Evolutionary conservation across 129 eudicot genomes (phyloP).

Genomic region (Calendula officinalis): DNA sequence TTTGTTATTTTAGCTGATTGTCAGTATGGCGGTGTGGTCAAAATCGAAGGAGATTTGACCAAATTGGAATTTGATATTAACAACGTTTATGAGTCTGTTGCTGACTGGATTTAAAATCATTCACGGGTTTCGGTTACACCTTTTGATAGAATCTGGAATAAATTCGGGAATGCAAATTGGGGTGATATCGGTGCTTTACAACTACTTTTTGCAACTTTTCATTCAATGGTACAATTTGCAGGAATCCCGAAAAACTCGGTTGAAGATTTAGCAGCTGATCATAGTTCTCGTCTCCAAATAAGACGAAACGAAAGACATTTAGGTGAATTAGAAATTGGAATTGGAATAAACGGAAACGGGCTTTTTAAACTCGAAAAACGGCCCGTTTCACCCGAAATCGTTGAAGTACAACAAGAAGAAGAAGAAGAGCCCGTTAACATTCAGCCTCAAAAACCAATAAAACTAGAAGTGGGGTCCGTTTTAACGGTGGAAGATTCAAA

Average conservation of each 20-base stretch:
- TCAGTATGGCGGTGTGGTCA: conserved; percentile 80
- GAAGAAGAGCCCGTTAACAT: conserved; percentile 37
- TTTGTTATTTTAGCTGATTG: conserved; percentile 72
- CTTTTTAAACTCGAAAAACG: conserved; percentile 60
- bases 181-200: conserved; percentile 91
- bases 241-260: conserved; percentile 73
- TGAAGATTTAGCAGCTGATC: conserved; percentile 98
- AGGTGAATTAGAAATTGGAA: conserved; percentile 56
- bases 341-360: conserved; percentile 64
- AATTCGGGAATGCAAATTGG: conserved; percentile 96
- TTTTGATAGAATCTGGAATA: conserved; percentile 89
- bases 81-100: conserved; percentile 73
- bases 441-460: conserved; percentile 50
- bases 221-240: conserved; percentile 67
- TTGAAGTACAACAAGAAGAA: conserved; percentile 90
- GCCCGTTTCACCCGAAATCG: conserved; percentile 82
- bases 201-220: conserved; percentile 85
- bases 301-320: conserved; percentile 79
- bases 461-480: conserved; percentile 71
- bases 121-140: conserved; percentile 69
- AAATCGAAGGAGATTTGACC: conserved; percentile 88
- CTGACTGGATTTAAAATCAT: conserved; percentile 73
- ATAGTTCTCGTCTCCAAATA: conserved; percentile 83
- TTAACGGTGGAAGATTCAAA: conserved; percentile 75
- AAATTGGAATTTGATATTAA: conserved; percentile 64